phyloP scores from a whole-genome alignment of 1,284 basidiomycete species.

The Mycena citricolor region DNA sequence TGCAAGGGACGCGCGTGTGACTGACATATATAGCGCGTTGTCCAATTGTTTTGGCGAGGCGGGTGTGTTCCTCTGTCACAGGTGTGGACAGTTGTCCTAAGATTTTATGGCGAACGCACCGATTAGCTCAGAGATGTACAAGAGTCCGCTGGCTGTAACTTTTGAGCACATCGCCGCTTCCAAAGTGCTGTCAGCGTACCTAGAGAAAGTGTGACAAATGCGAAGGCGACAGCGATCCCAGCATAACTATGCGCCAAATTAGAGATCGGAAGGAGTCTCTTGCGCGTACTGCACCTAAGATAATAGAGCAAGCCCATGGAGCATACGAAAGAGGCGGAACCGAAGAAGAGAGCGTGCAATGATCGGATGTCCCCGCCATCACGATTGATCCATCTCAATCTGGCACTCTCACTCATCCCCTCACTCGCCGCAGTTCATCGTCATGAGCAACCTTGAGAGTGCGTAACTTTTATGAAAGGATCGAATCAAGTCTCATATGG shows the following conservation, averaged over 20 bases:
- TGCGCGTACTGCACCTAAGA: slow-evolving; percentile 39
- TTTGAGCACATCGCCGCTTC: slow-evolving; percentile 3
- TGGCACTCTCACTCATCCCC: no score
- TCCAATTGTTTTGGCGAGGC: slow-evolving; percentile 75
- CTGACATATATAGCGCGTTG: slow-evolving; percentile 84
- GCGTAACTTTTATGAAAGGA: no score
- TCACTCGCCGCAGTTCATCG: no score
- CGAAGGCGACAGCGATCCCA: slow-evolving; percentile 66
- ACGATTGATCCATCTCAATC: no score
- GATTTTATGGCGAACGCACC: no score
- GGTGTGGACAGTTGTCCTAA: no score
- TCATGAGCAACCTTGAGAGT: slow-evolving; percentile 91
- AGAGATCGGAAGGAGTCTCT: slow-evolving; percentile 1
- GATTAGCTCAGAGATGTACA: slow-evolving; percentile 87
- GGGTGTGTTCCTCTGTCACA: slow-evolving; percentile 90
- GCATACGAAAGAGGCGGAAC: no score
- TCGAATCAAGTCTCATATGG: slow-evolving; percentile 35
- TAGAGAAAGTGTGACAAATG: slow-evolving; percentile 78
- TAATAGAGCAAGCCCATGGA: slow-evolving; percentile 51
- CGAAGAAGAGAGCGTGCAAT: no score
- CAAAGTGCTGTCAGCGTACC: slow-evolving; percentile 43
- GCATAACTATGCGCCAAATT: slow-evolving; percentile 49
- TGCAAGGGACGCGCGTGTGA: slow-evolving; percentile 22
- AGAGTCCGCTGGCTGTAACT: slow-evolving; percentile 78
- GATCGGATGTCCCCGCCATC: no score